Percentiles rank a stretch among this genome's conserved stretches.
phyloP scores from a whole-genome alignment of 305 asterid genomes.

The Solanum hybrid region DNA sequence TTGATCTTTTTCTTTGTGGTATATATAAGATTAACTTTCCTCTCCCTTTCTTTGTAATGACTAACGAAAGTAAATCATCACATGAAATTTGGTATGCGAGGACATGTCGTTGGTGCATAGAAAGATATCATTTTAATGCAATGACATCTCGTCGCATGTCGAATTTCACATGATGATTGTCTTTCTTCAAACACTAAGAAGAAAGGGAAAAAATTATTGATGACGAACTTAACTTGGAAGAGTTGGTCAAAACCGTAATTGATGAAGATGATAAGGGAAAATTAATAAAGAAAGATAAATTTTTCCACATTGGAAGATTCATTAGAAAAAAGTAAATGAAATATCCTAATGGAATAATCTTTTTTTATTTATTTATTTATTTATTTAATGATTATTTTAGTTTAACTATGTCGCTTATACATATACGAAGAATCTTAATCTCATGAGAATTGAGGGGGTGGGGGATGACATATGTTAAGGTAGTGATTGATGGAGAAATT shows the following conservation, averaged over 20 bases:
- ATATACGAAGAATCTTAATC: too few species aligned
- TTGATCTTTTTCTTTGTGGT: neutral
- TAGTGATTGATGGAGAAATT: neutral
- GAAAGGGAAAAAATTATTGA: neutral
- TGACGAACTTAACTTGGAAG: neutral
- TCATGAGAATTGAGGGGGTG: neutral
- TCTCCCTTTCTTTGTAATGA: neutral
- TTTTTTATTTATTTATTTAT: too few species aligned
- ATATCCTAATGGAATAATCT: neutral
- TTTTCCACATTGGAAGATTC: fast-evolving
- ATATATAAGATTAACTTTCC: too few species aligned
- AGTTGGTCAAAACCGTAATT: too few species aligned
- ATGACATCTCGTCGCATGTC: neutral
- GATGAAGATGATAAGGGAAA: too few species aligned
- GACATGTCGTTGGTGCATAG: neutral
- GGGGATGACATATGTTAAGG: neutral
- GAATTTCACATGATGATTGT: neutral
- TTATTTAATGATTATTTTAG: too few species aligned
- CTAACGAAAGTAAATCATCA: neutral
- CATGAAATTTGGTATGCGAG: neutral
- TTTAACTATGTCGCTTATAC: too few species aligned
- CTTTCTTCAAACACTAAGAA: neutral
- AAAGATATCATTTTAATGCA: neutral
- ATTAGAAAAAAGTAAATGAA: neutral
- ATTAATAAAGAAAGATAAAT: too few species aligned